Conservation (phyloP, 2,329 filamentous ascomycete species). For the Verticillium zaregamsianum region DNA sequence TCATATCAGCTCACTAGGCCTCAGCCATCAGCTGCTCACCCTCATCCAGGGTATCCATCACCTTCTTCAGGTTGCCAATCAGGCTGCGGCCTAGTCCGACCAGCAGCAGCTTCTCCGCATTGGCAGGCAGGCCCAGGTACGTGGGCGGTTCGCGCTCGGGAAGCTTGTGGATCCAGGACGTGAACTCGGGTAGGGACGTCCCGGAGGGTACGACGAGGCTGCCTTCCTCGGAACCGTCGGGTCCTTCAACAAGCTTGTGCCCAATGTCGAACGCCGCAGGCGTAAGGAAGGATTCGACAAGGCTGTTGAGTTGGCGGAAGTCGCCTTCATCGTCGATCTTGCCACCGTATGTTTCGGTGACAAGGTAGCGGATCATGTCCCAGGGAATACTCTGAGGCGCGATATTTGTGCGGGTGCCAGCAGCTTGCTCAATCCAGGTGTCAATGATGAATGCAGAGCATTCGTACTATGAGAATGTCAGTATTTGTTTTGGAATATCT, state of each 20-base stretch:
- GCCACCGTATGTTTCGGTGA: constrained; percentile 94
- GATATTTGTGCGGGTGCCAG: constrained; percentile 84
- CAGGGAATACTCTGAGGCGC: constrained; percentile 92
- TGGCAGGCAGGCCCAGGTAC: constrained; percentile 87
- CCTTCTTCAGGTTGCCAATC: constrained; percentile 77
- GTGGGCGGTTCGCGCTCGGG: constrained; percentile 95
- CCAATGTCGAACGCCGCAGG: constrained; percentile 88
- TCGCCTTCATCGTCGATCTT: constrained; percentile 93
- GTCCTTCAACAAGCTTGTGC: constrained; percentile 77
- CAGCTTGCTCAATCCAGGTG: constrained; percentile 81
- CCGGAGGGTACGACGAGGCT: constrained; percentile 72
- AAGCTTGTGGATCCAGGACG: constrained; percentile 83
- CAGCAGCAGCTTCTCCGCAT: constrained; percentile 92
- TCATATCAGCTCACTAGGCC: constrained; percentile 14
- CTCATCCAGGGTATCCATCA: constrained; percentile 87
- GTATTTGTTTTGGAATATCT: constrained; percentile 1
- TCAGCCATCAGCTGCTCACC: constrained; percentile 86
- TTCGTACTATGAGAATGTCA: constrained; percentile 66
- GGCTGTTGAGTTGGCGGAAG: constrained; percentile 65
- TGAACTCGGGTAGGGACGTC: constrained; percentile 81
- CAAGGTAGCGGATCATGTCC: constrained; percentile 87
- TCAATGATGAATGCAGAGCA: constrained; percentile 96
- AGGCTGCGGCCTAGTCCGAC: constrained; percentile 83
- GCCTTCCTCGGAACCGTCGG: constrained; percentile 52
- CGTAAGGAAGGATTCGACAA: constrained; percentile 77